phyloP scores from a whole-genome alignment of 768 basidiomycete genomes.

The Mycena kentingensis region DNA sequence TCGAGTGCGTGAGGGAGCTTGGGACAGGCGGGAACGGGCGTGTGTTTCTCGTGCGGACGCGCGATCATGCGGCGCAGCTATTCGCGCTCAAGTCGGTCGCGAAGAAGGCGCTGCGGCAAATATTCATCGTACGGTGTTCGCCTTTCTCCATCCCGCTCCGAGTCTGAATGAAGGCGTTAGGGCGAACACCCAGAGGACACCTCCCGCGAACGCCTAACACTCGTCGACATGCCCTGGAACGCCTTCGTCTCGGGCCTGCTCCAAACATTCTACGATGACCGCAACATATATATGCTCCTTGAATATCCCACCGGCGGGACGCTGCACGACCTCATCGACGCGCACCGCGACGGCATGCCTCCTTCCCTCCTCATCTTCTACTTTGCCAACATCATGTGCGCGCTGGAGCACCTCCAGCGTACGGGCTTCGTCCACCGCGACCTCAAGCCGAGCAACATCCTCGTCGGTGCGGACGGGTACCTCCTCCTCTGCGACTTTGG shows the following conservation, averaged over 20 bases:
- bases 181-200: slow-evolving; percentile 22
- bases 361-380: slow-evolving; percentile 47
- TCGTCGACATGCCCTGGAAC: slow-evolving; percentile 51
- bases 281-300: slow-evolving; percentile 51
- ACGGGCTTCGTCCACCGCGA: slow-evolving; percentile 54
- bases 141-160: background rate
- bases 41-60: slow-evolving; percentile 45
- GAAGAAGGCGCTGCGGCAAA: slow-evolving; percentile 36
- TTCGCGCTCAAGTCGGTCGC: slow-evolving; percentile 50
- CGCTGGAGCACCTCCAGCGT: slow-evolving; percentile 47
- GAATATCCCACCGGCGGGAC: slow-evolving; percentile 52
- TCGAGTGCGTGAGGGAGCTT: slow-evolving; percentile 45
- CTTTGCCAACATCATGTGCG: slow-evolving; percentile 54
- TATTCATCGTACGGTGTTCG: slow-evolving; percentile 34
- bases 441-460: slow-evolving; percentile 59
- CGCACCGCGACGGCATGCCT: slow-evolving; percentile 32
- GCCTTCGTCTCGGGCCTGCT: slow-evolving; percentile 54
- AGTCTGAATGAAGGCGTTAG: background rate
- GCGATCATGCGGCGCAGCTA: slow-evolving; percentile 29
- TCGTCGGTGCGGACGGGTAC: slow-evolving; percentile 59
- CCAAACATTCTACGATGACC: slow-evolving; percentile 45
- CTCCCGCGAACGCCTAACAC: slow-evolving; percentile 41
- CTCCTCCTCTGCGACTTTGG: slow-evolving; percentile 57
- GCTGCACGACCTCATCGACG: slow-evolving; percentile 39
- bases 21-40: slow-evolving; percentile 44